Evolutionary conservation across 1,284 basidiomycete species (phyloP), one percentile per base, ranked within the genome.

Genomic region (Trametes polyzona): DNA sequence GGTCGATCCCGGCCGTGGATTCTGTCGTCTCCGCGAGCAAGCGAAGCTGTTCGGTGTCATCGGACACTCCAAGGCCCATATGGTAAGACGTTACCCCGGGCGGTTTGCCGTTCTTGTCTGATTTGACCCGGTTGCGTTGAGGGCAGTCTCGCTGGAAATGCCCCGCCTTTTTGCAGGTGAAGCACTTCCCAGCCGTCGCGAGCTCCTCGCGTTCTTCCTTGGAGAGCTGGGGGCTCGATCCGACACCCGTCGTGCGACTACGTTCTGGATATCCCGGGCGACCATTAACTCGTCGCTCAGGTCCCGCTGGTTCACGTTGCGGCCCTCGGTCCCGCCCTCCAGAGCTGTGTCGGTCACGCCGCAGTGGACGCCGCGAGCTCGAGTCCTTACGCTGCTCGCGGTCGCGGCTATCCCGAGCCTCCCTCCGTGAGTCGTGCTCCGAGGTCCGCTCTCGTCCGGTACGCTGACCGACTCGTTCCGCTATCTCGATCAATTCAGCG

Each of bases 401-500:
- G 14, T 37, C 23, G 5, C n/a, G 37, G 12, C 21, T 14, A 8
- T 27, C 8, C 36, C 7, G 44, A 23, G 19, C 16, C 6, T 23
- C 4, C 21, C 40, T 29, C 10, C 33, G 33, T 35, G 33, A n/a
- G 14, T 35, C 14, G 12, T 17, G 19, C 9, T 23, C 39, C 9
- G 39, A 11, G 6, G 39, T 11, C 24, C 43, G 43, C 9, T 47
- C 19, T 10, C 43, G 27, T 2, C n/a, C 33, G 17, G 26, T 0
- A 6, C 26, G 26, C 21, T 49, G 37, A 1, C 40, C 47, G 12
- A 59, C 54, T 1, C 46, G 17, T 7, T 57, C 55, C 1, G 63
- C 52, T 0, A 64, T 42, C 32, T 69, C 63, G 27, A 59, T 53
- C 2, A 59, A 30, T 14, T 62, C 50, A 11, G 65, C 65, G 1